phyloP scores from a whole-genome alignment of 345 rosid genomes.

The Leavenworthia alabamica region DNA sequence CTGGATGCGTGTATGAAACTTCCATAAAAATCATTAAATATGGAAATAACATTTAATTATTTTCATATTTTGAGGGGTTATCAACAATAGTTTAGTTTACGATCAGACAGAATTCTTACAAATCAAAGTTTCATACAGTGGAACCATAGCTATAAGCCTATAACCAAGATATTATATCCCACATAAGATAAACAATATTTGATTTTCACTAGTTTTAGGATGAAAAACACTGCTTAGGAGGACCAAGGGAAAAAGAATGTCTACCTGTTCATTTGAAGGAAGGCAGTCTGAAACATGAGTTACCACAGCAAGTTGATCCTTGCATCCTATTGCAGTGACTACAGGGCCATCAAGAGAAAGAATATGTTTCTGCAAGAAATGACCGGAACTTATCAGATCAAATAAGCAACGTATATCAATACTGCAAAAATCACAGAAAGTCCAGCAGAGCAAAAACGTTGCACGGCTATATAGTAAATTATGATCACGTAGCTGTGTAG shows the following conservation, averaged over 20 bases:
- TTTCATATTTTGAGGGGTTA: background rate
- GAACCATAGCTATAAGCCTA: background rate
- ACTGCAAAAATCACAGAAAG: background rate
- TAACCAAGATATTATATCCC: background rate
- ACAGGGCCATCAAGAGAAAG: constrained; percentile 82
- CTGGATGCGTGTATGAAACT: background rate
- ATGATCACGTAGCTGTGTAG: background rate
- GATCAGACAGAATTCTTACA: background rate
- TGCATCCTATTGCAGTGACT: constrained; percentile 79
- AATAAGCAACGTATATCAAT: background rate
- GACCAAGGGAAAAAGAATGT: background rate
- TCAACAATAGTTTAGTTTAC: background rate
- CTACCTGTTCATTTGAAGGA: constrained; percentile 79
- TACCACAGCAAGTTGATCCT: constrained; percentile 72
- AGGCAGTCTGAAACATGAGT: constrained; percentile 76
- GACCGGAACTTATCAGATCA: background rate
- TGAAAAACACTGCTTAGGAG: background rate
- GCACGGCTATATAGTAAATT: background rate
- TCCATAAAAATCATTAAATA: background rate
- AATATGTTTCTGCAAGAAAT: constrained; percentile 61
- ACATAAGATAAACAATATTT: background rate
- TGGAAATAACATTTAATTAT: background rate
- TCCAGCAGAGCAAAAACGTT: background rate
- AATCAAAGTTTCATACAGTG: background rate
- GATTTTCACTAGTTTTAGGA: background rate